Percentiles rank a stretch among this genome's conserved stretches.
These are phyloP conservation scores for Zanthoxylum bungeanum DNA, from an alignment of 345 rosid genomes.

Conservation along the genomic window DNA sequence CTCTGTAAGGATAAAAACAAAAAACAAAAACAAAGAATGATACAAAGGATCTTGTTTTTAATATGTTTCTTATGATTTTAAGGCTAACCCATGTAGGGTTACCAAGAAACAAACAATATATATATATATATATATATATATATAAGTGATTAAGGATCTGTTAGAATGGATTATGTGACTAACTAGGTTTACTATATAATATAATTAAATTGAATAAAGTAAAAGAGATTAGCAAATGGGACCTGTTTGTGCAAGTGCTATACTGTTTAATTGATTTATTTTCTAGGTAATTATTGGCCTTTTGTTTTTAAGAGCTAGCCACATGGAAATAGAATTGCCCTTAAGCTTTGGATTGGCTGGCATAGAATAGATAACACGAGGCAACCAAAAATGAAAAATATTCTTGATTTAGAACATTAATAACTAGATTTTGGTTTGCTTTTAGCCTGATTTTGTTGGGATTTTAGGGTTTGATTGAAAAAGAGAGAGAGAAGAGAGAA, in stretches of 20 bases:
- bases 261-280: constrained; percentile 7
- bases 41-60: no score
- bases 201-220: constrained; percentile 13
- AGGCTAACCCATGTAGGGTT: constrained; percentile 31
- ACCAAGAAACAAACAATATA: constrained; percentile 39
- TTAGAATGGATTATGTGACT: constrained; percentile 20
- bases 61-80: no score
- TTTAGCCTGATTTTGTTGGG: neutral
- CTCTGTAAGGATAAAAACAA: constrained; percentile 41
- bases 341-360: constrained; percentile 14
- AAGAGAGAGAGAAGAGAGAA: neutral
- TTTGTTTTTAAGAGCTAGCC: constrained; percentile 11
- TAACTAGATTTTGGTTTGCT: neutral
- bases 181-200: constrained; percentile 20
- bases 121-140: no score
- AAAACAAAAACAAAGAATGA: constrained; percentile 12
- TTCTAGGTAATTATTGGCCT: constrained; percentile 10
- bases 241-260: constrained; percentile 5
- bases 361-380: constrained; percentile 14
- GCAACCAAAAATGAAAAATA: constrained; percentile 23
- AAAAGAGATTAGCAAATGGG: constrained; percentile 14
- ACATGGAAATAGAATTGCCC: constrained; percentile 15
- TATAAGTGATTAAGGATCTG: constrained; percentile 25
- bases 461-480: constrained; percentile 11
- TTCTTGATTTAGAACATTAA: constrained; percentile 26